Conservation (phyloP, 352 stramenopile species). For the Pythium vanterpoolii region DNA sequence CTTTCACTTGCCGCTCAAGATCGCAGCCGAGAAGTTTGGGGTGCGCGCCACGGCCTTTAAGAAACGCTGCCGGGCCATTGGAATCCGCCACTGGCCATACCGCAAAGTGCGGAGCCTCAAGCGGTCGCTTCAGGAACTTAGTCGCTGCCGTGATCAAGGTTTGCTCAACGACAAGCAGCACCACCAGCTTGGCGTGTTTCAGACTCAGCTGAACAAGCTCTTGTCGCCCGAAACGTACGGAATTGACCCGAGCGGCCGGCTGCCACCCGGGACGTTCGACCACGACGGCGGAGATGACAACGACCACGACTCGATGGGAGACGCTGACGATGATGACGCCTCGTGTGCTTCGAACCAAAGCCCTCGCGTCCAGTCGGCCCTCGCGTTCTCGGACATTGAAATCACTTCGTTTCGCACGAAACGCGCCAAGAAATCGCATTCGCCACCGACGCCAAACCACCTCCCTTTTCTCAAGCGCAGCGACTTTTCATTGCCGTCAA, state of each 20-base stretch:
- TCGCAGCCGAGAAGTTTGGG: slow-evolving; percentile 57
- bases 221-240: slow-evolving; percentile 77
- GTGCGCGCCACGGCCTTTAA: slow-evolving; percentile 61
- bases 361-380: slow-evolving; percentile 24
- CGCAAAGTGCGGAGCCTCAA: slow-evolving; percentile 61
- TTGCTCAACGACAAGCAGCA: slow-evolving; percentile 76
- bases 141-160: slow-evolving; percentile 57
- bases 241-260: slow-evolving; percentile 62
- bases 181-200: slow-evolving; percentile 60
- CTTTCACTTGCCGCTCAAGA: slow-evolving; percentile 58
- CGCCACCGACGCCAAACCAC: slow-evolving; percentile 1
- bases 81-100: slow-evolving; percentile 63
- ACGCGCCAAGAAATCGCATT: slow-evolving; percentile 20
- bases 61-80: slow-evolving; percentile 54
- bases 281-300: slow-evolving; percentile 28
- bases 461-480: slow-evolving; percentile 17
- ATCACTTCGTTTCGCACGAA: slow-evolving; percentile 28
- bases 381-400: slow-evolving; percentile 32
- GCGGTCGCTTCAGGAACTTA: slow-evolving; percentile 52
- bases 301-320: slow-evolving; percentile 35
- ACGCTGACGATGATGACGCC: slow-evolving; percentile 28
- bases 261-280: slow-evolving; percentile 30
- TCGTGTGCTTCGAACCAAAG: slow-evolving; percentile 35
- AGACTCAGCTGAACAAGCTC: slow-evolving; percentile 74
- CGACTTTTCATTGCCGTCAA: slow-evolving; percentile 22